Evolutionary conservation across 208 protist species (phyloP), one percentile per base, ranked within the genome.

Genomic region (Willaertia magna): DNA sequence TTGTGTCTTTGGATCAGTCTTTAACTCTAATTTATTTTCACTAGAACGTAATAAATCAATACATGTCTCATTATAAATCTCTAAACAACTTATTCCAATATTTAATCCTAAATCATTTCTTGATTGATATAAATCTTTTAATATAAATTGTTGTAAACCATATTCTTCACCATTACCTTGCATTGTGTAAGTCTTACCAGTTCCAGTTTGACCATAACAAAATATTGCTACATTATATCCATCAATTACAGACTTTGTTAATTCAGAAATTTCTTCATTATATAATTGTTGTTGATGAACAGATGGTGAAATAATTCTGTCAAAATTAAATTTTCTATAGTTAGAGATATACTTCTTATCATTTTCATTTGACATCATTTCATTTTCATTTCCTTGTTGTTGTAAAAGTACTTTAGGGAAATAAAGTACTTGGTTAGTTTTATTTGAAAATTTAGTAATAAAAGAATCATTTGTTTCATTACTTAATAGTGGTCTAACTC

Each of bases 151-250:
- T 26, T 51, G 16, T 12, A 81, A 22, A 20, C 76, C 76, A 20
- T 1, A 2, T 30, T 81, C 76, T n/a, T 81, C 44, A 12, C 26
- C 76, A 40, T 4, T 46, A 39, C 76, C 76, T 44, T 44, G n/a
- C 67, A 76, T 76, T 39, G 67, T 76, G 67, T 44, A 6, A 34
- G 55, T 67, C 85, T 97, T 97, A 42, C 94, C 94, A 87, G 92
- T 95, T 44, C 94, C 94, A 9, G 94, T 97, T 87, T 97, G 94
- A 59, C 94, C 94, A 90, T 97, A 97, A n/a, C 94, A 94, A 90
- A 97, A 97, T 74, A 97, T 95, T 88, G 93, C 96, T 52, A 97
- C 95, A 88, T 97, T 97, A 90, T 94, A 97, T 59, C 95, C 95
- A 86, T 97, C 95, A 9, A 97, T 92, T 20, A 97, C 93, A 52